Evolutionary conservation across 495 filamentous ascomycete genomes (phyloP).

Genomic region (Jackrogersella minutella): DNA sequence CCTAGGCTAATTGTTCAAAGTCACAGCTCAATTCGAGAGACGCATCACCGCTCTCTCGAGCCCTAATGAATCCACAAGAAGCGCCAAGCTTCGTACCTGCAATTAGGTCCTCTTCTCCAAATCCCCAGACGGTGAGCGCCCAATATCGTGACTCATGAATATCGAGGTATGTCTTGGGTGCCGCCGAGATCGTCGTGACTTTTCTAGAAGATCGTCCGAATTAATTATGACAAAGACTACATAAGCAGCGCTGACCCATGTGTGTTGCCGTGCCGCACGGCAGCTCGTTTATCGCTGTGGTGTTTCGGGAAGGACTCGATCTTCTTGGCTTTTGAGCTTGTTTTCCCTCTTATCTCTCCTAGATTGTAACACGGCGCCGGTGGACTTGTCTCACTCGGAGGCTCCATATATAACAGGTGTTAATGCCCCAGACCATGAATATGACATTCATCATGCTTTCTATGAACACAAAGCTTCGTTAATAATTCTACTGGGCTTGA

Average conservation of each 20-base stretch:
- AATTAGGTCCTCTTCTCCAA: background rate
- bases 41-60: conserved; percentile 21
- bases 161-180: conserved; percentile 13
- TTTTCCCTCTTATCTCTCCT: conserved; percentile 1
- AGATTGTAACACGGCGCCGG: conserved; percentile 11
- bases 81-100: conserved; percentile 11
- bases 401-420: conserved; percentile 6
- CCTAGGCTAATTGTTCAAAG: conserved; percentile 24
- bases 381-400: conserved; percentile 10
- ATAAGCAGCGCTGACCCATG: conserved; percentile 24
- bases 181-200: conserved; percentile 23
- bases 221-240: conserved; percentile 15
- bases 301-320: conserved; percentile 27
- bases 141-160: conserved; percentile 27
- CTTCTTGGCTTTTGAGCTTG: conserved; percentile 29
- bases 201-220: conserved; percentile 33
- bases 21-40: conserved; percentile 9
- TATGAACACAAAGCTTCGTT: background rate
- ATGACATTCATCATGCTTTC: background rate
- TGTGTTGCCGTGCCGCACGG: conserved; percentile 13
- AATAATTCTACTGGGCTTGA: background rate
- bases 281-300: conserved; percentile 28
- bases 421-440: background rate
- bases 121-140: conserved; percentile 5
- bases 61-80: conserved; percentile 23